Evolutionary conservation across 2,329 filamentous ascomycete species (phyloP).

Genomic region (Mollisiaceae sp.): DNA sequence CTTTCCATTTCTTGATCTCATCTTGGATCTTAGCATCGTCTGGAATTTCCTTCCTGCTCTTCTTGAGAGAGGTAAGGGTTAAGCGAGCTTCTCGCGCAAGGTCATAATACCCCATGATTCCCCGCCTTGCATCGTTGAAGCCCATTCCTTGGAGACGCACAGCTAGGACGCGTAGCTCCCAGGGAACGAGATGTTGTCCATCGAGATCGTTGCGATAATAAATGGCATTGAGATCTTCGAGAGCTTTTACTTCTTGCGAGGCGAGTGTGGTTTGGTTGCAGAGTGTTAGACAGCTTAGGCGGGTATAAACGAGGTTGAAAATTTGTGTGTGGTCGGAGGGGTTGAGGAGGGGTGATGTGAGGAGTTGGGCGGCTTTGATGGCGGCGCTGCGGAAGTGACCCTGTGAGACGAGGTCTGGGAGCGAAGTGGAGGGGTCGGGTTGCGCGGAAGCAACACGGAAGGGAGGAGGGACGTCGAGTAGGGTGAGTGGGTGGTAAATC

Average conservation of each 20-base stretch:
- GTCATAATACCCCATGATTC: conserved; percentile 90
- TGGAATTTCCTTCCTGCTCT: conserved; percentile 19
- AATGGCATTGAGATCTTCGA: conserved; percentile 64
- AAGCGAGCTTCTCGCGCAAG: conserved; percentile 78
- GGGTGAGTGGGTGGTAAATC: conserved; percentile 81
- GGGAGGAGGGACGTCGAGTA: conserved; percentile 61
- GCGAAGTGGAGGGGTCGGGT: conserved; percentile 65
- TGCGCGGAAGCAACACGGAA: conserved; percentile 73
- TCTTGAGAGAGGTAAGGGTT: conserved; percentile 56
- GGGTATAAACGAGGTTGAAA: conserved; percentile 78
- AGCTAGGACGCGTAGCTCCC: conserved; percentile 82
- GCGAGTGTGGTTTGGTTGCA: conserved; percentile 74
- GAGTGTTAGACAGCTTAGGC: conserved; percentile 81
- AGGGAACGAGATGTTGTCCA: conserved; percentile 75
- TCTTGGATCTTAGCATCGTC: conserved; percentile 12
- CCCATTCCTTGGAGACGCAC: conserved; percentile 85
- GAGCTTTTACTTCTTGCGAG: conserved; percentile 67
- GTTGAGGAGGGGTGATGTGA: conserved; percentile 57
- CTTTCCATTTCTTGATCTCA: conserved; percentile 70
- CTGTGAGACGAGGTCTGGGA: conserved; percentile 68
- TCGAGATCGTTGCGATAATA: conserved; percentile 60
- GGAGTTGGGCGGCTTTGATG: conserved; percentile 65
- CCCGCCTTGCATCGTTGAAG: conserved; percentile 81
- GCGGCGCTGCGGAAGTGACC: conserved; percentile 85
- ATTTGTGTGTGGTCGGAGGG: conserved; percentile 67